Conservation (phyloP, 2,329 filamentous ascomycete genomes). For the Hypoxylon sp. region DNA sequence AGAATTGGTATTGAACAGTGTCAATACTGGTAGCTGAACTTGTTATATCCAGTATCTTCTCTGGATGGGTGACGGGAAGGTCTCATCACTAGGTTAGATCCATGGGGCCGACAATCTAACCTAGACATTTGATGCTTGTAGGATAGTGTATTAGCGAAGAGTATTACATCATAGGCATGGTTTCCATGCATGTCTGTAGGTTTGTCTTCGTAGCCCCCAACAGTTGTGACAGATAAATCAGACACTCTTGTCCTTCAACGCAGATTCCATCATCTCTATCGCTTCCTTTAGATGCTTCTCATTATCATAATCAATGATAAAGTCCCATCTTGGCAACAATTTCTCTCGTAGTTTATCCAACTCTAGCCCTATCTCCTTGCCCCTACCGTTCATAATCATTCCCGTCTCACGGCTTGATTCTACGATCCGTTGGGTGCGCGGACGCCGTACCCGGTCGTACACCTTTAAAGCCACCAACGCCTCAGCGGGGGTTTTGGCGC, state of each 20-base stretch:
- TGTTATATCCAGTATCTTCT: neutral
- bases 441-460: constrained; percentile 45
- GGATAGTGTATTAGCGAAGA: too few species aligned
- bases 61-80: neutral
- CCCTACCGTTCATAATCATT: constrained; percentile 34
- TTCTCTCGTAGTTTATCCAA: constrained; percentile 17
- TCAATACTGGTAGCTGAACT: neutral
- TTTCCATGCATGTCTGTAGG: too few species aligned
- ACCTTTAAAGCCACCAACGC: constrained; percentile 38
- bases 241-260: constrained; percentile 18
- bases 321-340: constrained; percentile 43
- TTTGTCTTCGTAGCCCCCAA: too few species aligned
- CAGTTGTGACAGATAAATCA: neutral
- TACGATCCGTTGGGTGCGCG: constrained; percentile 48
- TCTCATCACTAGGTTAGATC: too few species aligned
- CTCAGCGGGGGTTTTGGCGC: constrained; percentile 27
- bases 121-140: too few species aligned
- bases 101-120: too few species aligned
- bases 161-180: too few species aligned
- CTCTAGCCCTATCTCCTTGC: constrained; percentile 27
- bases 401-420: constrained; percentile 45
- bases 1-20: constrained; percentile 34
- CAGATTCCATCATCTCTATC: constrained; percentile 38
- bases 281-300: constrained; percentile 43
- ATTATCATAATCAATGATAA: constrained; percentile 47